Percentiles rank a stretch among this genome's conserved stretches.
Conservation (phyloP, 108 stramenopile species). For the Fragilaria crotonensis region DNA sequence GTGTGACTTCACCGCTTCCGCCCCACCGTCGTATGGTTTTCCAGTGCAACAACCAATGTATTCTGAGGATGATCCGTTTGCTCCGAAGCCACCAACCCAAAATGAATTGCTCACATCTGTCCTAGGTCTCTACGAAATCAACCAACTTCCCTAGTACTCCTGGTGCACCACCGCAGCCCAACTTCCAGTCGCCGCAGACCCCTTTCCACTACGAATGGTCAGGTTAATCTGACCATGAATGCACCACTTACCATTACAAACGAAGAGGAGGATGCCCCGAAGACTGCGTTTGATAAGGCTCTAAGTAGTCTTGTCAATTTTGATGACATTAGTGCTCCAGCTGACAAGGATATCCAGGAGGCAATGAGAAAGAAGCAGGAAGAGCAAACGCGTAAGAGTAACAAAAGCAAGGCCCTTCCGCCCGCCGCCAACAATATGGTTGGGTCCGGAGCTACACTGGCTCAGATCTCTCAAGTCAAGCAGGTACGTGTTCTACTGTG, state of each 20-base stretch:
- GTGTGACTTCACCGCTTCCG: not conserved
- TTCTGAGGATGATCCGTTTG: slow-evolving; percentile 44
- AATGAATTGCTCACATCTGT: slow-evolving; percentile 16
- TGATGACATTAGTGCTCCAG: slow-evolving; percentile 52
- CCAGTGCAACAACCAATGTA: slow-evolving; percentile 1
- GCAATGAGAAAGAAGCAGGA: slow-evolving; percentile 46
- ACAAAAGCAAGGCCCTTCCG: slow-evolving; percentile 38
- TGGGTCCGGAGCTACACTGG: slow-evolving; percentile 28
- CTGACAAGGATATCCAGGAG: slow-evolving; percentile 31
- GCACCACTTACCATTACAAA: slow-evolving; percentile 24
- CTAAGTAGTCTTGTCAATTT: slow-evolving; percentile 48
- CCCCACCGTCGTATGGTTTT: not conserved
- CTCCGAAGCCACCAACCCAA: slow-evolving; percentile 46
- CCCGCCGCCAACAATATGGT: slow-evolving; percentile 23
- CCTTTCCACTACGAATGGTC: too few species aligned
- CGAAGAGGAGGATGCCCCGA: slow-evolving; percentile 20
- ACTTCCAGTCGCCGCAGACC: slow-evolving; percentile 11
- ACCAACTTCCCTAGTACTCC: slow-evolving; percentile 13
- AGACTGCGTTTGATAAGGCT: slow-evolving; percentile 33
- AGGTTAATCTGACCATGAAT: slow-evolving; percentile 25
- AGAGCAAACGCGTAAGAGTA: slow-evolving; percentile 23
- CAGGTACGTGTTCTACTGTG: not conserved
- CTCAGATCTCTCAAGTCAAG: slow-evolving; percentile 32
- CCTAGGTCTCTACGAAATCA: slow-evolving; percentile 23
- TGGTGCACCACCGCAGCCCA: not conserved